Evolutionary conservation across 1,139 yeast genomes (phyloP), one percentile per base, ranked within the genome.

Genomic region (Kodamaea derodonti): DNA sequence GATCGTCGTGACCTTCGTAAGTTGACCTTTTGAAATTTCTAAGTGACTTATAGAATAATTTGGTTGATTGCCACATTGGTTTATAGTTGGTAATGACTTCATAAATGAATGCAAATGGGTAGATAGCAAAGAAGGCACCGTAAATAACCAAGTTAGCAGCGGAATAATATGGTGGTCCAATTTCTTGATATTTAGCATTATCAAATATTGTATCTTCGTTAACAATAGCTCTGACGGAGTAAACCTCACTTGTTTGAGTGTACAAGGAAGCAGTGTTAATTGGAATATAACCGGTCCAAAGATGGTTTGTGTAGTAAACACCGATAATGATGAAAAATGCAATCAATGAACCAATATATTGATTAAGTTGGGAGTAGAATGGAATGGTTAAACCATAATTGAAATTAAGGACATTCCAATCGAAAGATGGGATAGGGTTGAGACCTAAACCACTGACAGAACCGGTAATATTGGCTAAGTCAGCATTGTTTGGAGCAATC

Each of bases 151-250:
- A 39, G 28, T 40, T 41, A 6, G 60, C 67, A 5, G 70, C 69
- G 1, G 65, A 44, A 37, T 62, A 64, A 42, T 54, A 65, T 32
- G 71, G 69, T 2, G 78, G 79, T 1, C 74, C 46, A 54, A 47
- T 10, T 41, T 55, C 41, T 11, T 44, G 33, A 35, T 49, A 49
- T 34, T 46, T 46, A 11, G 30, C 38, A 4, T 46, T 18, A 27
- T 43, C 48, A 24, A 50, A 44, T 25, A 37, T 31, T 8, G 40
- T 40, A 4, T 40, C 23, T 11, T 31, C 32, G 25, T 46, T 24
- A 8, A 50, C 36, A 12, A 50, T 34, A 11, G 23, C 18, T 10
- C 31, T 36, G 12, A 48, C 49, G 9, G 37, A 30, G 34, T 48
- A 50, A 5, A 23, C 30, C n/a, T 38, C 37, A 2, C 53, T 51